Evolutionary conservation across 495 filamentous ascomycete species (phyloP).

Genomic region (Penicillium parvum): DNA sequence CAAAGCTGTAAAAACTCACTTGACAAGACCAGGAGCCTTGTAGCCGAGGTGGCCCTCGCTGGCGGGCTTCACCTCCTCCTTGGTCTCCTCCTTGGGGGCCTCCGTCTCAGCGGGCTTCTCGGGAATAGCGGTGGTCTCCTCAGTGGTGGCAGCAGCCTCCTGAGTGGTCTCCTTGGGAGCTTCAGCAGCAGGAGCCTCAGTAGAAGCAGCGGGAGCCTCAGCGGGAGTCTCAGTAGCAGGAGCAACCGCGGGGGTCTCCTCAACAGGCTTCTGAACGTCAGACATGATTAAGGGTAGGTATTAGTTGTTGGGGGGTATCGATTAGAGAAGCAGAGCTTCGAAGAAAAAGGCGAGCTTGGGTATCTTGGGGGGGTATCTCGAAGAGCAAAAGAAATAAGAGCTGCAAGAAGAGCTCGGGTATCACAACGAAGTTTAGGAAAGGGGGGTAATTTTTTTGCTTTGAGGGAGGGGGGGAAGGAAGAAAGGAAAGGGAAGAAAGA

Average conservation of each 20-base stretch:
- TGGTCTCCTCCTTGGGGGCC: slow-evolving; percentile 40
- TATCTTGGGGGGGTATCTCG: slow-evolving; percentile 43
- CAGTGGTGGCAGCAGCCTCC: slow-evolving; percentile 33
- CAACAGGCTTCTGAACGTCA: slow-evolving; percentile 46
- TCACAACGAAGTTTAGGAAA: slow-evolving; percentile 40
- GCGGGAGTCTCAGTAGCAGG: slow-evolving; percentile 33
- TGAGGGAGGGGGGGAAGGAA: slow-evolving; percentile 21
- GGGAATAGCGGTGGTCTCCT: slow-evolving; percentile 18
- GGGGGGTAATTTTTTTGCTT: slow-evolving; percentile 22
- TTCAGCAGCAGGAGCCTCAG: slow-evolving; percentile 31
- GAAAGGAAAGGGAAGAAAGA: slow-evolving; percentile 25
- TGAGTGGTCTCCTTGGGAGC: slow-evolving; percentile 35
- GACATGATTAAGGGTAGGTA: slow-evolving; percentile 45
- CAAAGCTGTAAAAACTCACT: slow-evolving; percentile 56
- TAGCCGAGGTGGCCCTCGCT: slow-evolving; percentile 73
- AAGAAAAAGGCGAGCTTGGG: slow-evolving; percentile 27
- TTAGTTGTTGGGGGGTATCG: slow-evolving; percentile 24
- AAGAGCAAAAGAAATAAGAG: slow-evolving; percentile 41
- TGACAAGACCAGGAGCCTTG: slow-evolving; percentile 86
- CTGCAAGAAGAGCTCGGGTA: slow-evolving; percentile 44
- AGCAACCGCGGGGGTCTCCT: slow-evolving; percentile 42
- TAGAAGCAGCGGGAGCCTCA: slow-evolving; percentile 35
- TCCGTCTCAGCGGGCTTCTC: slow-evolving; percentile 32
- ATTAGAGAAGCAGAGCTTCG: slow-evolving; percentile 35
- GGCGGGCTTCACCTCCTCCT: slow-evolving; percentile 50